These are phyloP conservation scores for Cornus controversa DNA, from an alignment of 148 eudicot species.

Conservation along the genomic window DNA sequence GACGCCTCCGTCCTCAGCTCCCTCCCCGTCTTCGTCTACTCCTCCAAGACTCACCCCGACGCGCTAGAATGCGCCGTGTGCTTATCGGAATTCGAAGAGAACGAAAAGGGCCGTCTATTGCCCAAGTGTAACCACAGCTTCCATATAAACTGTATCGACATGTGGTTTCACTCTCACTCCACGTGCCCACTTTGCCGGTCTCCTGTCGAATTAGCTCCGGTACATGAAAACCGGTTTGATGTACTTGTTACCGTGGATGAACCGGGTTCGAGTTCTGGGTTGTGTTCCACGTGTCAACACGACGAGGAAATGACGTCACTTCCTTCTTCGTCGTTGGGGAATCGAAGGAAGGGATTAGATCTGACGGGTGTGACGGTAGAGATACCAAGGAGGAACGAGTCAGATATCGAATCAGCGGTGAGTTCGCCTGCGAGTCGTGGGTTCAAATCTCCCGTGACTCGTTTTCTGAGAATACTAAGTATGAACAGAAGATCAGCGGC, in stretches of 20 bases:
- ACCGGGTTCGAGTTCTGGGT: not conserved
- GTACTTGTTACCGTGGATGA: constrained; percentile 16
- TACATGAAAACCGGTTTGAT: not conserved
- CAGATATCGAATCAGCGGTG: constrained; percentile 39
- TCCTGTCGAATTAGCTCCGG: constrained; percentile 39
- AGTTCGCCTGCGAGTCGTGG: constrained; percentile 54
- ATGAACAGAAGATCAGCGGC: constrained; percentile 40
- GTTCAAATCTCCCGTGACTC: constrained; percentile 51
- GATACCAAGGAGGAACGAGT: constrained; percentile 45
- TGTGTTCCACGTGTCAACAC: not conserved
- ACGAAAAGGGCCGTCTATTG: constrained; percentile 53
- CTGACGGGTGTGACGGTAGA: constrained; percentile 44
- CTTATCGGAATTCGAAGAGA: constrained; percentile 72
- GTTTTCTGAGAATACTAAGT: constrained; percentile 56
- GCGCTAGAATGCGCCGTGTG: constrained; percentile 82
- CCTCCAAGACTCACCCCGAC: not conserved
- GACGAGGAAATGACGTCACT: not conserved
- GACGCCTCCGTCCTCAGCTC: constrained; percentile 50
- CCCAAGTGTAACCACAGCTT: constrained; percentile 79
- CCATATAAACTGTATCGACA: constrained; percentile 75
- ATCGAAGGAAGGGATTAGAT: constrained; percentile 40
- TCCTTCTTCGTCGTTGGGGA: constrained; percentile 22
- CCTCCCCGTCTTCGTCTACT: constrained; percentile 49
- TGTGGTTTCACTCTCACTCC: constrained; percentile 87
- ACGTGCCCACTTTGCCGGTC: constrained; percentile 93